phyloP scores from a whole-genome alignment of 345 rosid genomes.

The Citrus reticulata region DNA sequence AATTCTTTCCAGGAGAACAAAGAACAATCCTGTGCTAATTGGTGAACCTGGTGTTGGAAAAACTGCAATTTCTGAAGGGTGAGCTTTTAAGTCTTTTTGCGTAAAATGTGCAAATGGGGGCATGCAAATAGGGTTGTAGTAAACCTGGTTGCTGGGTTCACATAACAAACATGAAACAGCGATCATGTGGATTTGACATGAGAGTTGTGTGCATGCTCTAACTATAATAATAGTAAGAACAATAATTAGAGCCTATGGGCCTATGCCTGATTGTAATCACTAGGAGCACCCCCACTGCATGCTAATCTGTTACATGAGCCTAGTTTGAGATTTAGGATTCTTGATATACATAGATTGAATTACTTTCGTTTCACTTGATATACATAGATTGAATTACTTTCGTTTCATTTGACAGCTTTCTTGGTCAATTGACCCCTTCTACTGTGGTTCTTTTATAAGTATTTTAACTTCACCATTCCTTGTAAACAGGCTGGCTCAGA shows the following conservation, averaged over 20 bases:
- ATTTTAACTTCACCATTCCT: slow-evolving; percentile 1
- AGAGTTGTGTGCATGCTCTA: not conserved
- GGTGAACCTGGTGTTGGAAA: slow-evolving; percentile 99
- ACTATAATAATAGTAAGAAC: not conserved
- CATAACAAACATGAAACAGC: not conserved
- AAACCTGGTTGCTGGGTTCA: not conserved
- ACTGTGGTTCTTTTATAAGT: not conserved
- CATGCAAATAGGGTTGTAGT: slow-evolving; percentile 3
- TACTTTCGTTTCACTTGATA: not conserved
- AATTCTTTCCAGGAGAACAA: slow-evolving; percentile 96
- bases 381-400: not conserved
- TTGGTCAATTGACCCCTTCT: not conserved
- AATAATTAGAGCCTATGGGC: not conserved
- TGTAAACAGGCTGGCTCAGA: slow-evolving; percentile 90
- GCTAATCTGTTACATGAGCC: not conserved
- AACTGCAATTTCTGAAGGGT: slow-evolving; percentile 99
- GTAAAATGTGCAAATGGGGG: not conserved
- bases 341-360: not conserved
- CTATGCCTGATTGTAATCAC: not conserved
- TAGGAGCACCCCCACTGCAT: not conserved
- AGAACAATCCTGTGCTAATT: slow-evolving; percentile 96
- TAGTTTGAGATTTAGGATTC: slow-evolving; percentile 7
- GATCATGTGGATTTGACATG: not conserved
- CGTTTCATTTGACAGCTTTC: not conserved
- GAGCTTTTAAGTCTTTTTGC: slow-evolving; percentile 12